A percentile compares a stretch with the other conserved stretches of the same genome.
phyloP scores from a whole-genome alignment of 768 basidiomycete genomes.

The Xerocomus potaroensis region DNA sequence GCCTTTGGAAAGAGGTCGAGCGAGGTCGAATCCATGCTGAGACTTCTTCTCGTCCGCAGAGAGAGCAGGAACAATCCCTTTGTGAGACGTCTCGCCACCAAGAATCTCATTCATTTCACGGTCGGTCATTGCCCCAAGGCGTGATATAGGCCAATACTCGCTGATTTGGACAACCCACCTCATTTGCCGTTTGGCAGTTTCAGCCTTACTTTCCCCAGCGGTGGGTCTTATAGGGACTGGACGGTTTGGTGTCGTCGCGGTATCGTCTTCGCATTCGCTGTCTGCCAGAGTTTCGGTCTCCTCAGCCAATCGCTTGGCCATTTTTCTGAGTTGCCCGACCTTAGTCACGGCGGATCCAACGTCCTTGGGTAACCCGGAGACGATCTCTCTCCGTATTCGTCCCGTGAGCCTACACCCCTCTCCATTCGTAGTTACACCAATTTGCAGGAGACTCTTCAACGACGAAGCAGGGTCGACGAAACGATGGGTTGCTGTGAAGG shows the following conservation, averaged over 20 bases:
- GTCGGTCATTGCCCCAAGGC: slow-evolving; percentile 64
- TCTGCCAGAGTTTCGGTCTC: slow-evolving; percentile 15
- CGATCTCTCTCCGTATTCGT: slow-evolving; percentile 78
- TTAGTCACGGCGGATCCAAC: slow-evolving; percentile 72
- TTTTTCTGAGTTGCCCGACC: slow-evolving; percentile 61
- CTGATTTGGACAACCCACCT: slow-evolving; percentile 94
- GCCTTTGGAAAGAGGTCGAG: slow-evolving; percentile 38
- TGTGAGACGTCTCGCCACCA: slow-evolving; percentile 30
- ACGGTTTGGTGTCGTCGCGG: slow-evolving; percentile 58
- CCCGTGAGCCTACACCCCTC: slow-evolving; percentile 83
- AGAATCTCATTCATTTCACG: slow-evolving; percentile 66
- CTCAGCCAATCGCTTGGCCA: slow-evolving; percentile 38
- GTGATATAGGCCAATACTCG: slow-evolving; percentile 90
- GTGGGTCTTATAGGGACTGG: slow-evolving; percentile 49
- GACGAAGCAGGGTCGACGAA: slow-evolving; percentile 53
- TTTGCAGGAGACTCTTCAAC: slow-evolving; percentile 51
- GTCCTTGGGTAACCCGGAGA: slow-evolving; percentile 65
- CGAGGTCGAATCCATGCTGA: slow-evolving; percentile 25
- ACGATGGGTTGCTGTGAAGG: slow-evolving; percentile 82
- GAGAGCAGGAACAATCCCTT: slow-evolving; percentile 8
- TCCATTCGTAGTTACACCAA: slow-evolving; percentile 89
- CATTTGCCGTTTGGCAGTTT: slow-evolving; percentile 63
- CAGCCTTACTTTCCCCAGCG: slow-evolving; percentile 36
- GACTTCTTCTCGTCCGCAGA: slow-evolving; percentile 35
- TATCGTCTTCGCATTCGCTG: slow-evolving; percentile 52